phyloP scores from a whole-genome alignment of 139 green algal genomes.

The Volvox africanus region DNA sequence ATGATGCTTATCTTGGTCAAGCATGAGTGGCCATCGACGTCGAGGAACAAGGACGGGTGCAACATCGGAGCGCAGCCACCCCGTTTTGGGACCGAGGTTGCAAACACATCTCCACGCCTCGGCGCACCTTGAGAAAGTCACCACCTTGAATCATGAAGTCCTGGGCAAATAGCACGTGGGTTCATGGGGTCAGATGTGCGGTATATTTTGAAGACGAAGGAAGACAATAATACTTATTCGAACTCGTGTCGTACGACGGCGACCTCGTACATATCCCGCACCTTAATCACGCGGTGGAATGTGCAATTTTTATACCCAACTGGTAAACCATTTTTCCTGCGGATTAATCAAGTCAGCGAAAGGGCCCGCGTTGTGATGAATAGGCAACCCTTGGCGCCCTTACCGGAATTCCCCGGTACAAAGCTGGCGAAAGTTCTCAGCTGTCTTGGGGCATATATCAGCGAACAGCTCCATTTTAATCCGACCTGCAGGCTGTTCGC shows the following conservation, averaged over 20 bases:
- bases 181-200: no score
- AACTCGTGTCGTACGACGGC: background rate
- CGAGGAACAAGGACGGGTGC: no score
- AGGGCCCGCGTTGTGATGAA: background rate
- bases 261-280: conserved; percentile 44
- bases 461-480: conserved; percentile 96
- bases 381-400: background rate
- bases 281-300: conserved; percentile 98
- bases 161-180: conserved; percentile 27
- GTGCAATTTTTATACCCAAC: conserved; percentile 86
- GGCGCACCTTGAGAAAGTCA: conserved; percentile 89
- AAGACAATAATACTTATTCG: background rate
- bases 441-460: conserved; percentile 89
- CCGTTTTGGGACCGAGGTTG: no score
- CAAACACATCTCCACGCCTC: no score
- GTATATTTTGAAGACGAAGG: no score
- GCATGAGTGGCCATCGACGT: no score
- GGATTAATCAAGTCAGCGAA: background rate
- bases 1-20: no score
- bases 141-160: conserved; percentile 97
- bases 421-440: conserved; percentile 92
- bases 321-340: conserved; percentile 85
- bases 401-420: conserved; percentile 94
- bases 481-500: conserved; percentile 78
- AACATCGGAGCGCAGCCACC: no score